These are phyloP conservation scores for Boletellus deceptivus DNA, from an alignment of 1,284 basidiomycete species.

Conservation along the genomic window DNA sequence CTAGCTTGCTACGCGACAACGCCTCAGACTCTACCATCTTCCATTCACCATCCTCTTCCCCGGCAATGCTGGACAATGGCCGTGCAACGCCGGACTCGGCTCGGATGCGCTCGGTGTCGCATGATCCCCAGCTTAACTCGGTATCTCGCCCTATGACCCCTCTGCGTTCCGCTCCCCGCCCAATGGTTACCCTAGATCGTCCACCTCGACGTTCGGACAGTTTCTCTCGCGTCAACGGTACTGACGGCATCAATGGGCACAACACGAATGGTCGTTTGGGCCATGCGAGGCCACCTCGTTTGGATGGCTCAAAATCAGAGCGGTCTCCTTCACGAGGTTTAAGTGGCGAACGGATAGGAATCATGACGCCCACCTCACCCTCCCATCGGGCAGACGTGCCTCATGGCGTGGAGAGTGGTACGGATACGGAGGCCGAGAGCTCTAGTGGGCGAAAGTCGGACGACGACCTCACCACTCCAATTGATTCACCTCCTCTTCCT, in stretches of 20 bases:
- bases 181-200: conserved; percentile 23
- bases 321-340: conserved; percentile 21
- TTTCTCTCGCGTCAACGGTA: conserved; percentile 12
- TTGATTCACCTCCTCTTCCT: conserved; percentile 42
- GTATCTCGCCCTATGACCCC: conserved; percentile 17
- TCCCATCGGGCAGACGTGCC: conserved; percentile 66
- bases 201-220: conserved; percentile 29
- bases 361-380: conserved; percentile 53
- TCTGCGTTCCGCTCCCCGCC: conserved; percentile 18
- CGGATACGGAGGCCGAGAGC: conserved; percentile 61
- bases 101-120: conserved; percentile 25
- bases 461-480: conserved; percentile 25
- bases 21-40: conserved; percentile 31
- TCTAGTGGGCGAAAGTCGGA: conserved; percentile 39
- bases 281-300: conserved; percentile 15
- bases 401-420: conserved; percentile 68
- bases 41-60: conserved; percentile 32
- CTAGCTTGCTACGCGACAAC: conserved; percentile 25
- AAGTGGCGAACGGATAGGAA: conserved; percentile 29
- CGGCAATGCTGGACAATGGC: conserved; percentile 24
- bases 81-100: conserved; percentile 17
- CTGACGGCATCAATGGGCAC: conserved; percentile 1
- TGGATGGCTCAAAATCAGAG: conserved; percentile 18
- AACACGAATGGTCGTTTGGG: conserved; percentile 7
- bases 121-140: conserved; percentile 15